Evolutionary conservation across 169 alveolate species (phyloP), one percentile per base, ranked within the genome.

Genomic region (Plasmodium inui): DNA sequence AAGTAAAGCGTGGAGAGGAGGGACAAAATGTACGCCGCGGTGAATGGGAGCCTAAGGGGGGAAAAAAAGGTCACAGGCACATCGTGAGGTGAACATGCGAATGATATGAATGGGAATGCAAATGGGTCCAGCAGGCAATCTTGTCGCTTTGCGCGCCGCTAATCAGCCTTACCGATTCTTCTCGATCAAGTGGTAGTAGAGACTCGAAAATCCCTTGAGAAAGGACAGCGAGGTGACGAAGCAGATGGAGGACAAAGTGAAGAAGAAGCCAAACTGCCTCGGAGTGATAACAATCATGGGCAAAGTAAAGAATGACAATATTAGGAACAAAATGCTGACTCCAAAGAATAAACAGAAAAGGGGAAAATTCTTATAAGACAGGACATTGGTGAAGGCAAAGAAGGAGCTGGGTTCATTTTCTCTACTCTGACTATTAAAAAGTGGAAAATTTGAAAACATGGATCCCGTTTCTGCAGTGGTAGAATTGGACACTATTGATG

Each of bases 251-350:
- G 94, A 37, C 32, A 88, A 14, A 3, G 94, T 88, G 46, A 88
- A 88, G 83, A 88, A 88, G 53, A 67, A 88, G 34, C 94, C 94
- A 44, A 88, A 88, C 32, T 88, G 94, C 22, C 94, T 76, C 17
- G 94, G 94, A 0, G 94, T 26, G 14, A 88, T 88, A 1, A 88
- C 94, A 61, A 88, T 88, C 94, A 88, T 88, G 44, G 94, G 94
- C 50, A 88, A 79, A 17, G 94, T 88, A 57, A 88, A 88, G 71
- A 88, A 79, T 4, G 94, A 79, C 50, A 88, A 61, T 12, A 88
- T 57, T 26, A 88, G 46, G 50, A 88, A 88, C 7, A 76, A 14
- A n/a, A 88, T 67, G 67, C 94, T 88, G 37, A 88, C 61, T 8
- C 94, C 94, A 88, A 88, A 88, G 37, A 88, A 88, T 9, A 88